These are phyloP conservation scores for Pythium guiyangense DNA, from an alignment of 352 stramenopile species.

Conservation along the genomic window DNA sequence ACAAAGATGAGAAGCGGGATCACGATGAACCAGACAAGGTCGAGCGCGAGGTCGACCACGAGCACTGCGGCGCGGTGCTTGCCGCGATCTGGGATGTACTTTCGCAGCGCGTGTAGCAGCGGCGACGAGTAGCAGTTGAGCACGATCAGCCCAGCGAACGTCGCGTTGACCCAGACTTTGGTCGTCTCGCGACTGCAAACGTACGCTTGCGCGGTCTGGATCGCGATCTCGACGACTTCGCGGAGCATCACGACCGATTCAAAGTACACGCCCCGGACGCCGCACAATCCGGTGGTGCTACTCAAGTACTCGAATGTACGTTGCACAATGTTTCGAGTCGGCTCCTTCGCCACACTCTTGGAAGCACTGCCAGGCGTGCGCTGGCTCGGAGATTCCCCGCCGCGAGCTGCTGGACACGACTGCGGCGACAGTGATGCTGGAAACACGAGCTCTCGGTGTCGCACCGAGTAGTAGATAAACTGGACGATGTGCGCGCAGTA, in stretches of 20 bases:
- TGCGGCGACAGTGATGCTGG: neutral
- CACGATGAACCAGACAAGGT: slow-evolving; percentile 14
- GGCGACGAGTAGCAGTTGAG: slow-evolving; percentile 19
- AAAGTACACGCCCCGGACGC: slow-evolving; percentile 17
- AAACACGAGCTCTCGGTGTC: slow-evolving; percentile 1
- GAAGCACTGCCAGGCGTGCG: too few relatives aligned
- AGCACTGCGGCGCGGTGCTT: slow-evolving; percentile 10
- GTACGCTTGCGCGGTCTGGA: slow-evolving; percentile 20
- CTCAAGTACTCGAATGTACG: neutral
- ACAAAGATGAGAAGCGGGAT: slow-evolving; percentile 12
- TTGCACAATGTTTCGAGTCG: neutral
- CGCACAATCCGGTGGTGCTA: neutral
- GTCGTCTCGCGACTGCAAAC: slow-evolving; percentile 12
- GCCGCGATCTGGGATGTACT: neutral
- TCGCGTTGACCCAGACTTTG: slow-evolving; percentile 18
- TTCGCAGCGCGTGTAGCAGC: neutral
- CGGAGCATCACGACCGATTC: slow-evolving; percentile 15
- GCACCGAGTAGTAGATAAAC: slow-evolving; percentile 1
- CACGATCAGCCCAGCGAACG: slow-evolving; percentile 11
- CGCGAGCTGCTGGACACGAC: neutral
- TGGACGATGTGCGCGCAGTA: neutral
- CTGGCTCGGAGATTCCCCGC: neutral
- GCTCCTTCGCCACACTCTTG: neutral
- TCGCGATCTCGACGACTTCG: slow-evolving; percentile 16
- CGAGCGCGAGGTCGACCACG: slow-evolving; percentile 13